These are phyloP conservation scores for Anthracocystis setariae DNA, from an alignment of 1,284 basidiomycete genomes.

Conservation along the genomic window DNA sequence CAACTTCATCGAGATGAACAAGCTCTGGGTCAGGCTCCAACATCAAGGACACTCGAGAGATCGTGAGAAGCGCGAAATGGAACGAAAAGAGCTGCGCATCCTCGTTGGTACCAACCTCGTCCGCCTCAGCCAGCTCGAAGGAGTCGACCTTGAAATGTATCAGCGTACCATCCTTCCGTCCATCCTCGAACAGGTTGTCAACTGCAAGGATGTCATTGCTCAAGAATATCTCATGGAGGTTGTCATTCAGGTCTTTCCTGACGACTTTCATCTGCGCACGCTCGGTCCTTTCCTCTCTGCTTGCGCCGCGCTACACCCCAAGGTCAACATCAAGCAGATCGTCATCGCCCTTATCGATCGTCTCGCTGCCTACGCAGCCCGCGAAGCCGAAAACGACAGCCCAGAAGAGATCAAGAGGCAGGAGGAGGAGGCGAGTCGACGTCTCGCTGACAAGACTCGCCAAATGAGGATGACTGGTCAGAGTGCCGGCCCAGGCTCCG, in stretches of 20 bases:
- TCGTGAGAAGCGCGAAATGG: conserved; percentile 66
- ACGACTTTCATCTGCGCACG: conserved; percentile 67
- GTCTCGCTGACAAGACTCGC: conserved; percentile 62
- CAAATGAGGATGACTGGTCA: conserved; percentile 56
- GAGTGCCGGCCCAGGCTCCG: conserved; percentile 46
- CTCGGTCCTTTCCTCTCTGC: conserved; percentile 64
- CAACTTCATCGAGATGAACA: conserved; percentile 68
- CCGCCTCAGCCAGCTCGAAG: conserved; percentile 66
- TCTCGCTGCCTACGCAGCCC: conserved; percentile 64
- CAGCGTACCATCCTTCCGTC: conserved; percentile 61
- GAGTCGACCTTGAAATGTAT: conserved; percentile 65
- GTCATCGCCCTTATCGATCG: conserved; percentile 67
- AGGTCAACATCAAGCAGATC: conserved; percentile 68
- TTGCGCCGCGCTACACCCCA: conserved; percentile 65
- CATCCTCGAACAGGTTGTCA: conserved; percentile 67
- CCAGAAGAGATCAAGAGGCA: conserved; percentile 64
- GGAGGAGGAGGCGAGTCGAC: conserved; percentile 61
- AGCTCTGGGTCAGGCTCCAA: conserved; percentile 67
- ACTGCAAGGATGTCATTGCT: conserved; percentile 67
- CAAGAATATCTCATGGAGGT: conserved; percentile 68
- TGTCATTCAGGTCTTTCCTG: conserved; percentile 68
- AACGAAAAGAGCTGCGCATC: conserved; percentile 65
- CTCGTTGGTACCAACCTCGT: conserved; percentile 68
- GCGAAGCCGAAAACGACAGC: conserved; percentile 66
- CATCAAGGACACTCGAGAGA: conserved; percentile 67